These are phyloP conservation scores for Ceratobasidium sp. DNA, from an alignment of 1,284 basidiomycete species.

Conservation along the genomic window DNA sequence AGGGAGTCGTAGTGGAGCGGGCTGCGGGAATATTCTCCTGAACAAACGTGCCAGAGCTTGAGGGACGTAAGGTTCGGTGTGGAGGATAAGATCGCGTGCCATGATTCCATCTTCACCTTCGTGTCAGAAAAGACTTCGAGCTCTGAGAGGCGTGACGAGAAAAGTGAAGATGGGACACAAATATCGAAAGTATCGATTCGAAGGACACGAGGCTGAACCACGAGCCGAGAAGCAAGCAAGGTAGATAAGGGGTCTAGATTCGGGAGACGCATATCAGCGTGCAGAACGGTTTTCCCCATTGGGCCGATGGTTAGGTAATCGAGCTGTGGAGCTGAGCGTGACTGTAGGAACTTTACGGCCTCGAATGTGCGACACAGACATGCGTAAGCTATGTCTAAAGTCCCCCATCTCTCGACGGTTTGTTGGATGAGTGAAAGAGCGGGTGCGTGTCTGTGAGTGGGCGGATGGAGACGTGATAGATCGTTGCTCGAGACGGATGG, in stretches of 20 bases:
- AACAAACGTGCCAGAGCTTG: not conserved
- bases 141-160: not conserved
- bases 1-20: not conserved
- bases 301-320: constrained; percentile 18
- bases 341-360: too few species aligned
- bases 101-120: not conserved
- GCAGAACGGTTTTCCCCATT: not conserved
- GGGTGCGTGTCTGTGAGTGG: not conserved
- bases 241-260: too few species aligned
- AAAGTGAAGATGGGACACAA: not conserved
- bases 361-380: too few species aligned
- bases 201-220: not conserved
- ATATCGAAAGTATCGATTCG: not conserved
- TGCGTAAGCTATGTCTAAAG: not conserved
- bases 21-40: not conserved
- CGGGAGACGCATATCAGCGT: too few species aligned
- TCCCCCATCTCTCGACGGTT: not conserved
- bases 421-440: not conserved
- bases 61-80: constrained; percentile 16
- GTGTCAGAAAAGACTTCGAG: not conserved
- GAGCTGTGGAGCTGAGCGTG: not conserved
- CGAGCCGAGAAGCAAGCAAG: not conserved
- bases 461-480: not conserved
- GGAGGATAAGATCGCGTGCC: not conserved
- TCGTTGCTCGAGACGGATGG: not conserved